Evolutionary conservation across 371 early-diverging fungal species (phyloP).

Genomic region (Mortierella sp.): DNA sequence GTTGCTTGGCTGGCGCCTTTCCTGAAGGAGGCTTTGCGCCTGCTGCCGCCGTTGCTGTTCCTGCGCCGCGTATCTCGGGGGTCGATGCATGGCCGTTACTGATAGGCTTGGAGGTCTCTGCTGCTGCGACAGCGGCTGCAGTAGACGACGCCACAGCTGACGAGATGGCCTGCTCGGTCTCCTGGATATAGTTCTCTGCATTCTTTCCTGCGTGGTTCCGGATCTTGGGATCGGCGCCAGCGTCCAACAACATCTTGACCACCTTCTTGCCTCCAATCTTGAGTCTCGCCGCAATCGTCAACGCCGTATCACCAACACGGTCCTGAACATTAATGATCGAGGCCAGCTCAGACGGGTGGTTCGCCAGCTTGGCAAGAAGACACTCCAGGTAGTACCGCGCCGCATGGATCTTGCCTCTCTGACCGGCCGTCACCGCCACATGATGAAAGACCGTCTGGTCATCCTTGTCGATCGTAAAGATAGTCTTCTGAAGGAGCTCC

Average conservation of each 20-base stretch:
- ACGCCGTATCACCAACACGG: conserved; percentile 89
- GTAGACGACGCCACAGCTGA: background rate
- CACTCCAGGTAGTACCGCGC: conserved; percentile 91
- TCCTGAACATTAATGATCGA: conserved; percentile 89
- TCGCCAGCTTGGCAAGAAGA: conserved; percentile 71
- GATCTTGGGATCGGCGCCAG: conserved; percentile 85
- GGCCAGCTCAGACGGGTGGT: conserved; percentile 68
- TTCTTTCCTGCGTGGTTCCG: conserved; percentile 80
- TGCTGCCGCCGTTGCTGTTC: background rate
- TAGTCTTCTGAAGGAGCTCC: conserved; percentile 78
- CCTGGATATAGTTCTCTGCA: conserved; percentile 68
- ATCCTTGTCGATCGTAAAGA: conserved; percentile 83
- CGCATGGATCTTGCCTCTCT: conserved; percentile 80
- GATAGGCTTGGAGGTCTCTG: background rate
- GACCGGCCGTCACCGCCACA: conserved; percentile 80
- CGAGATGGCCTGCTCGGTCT: conserved; percentile 47
- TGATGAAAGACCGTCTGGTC: conserved; percentile 95
- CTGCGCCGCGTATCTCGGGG: background rate
- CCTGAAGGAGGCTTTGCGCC: background rate
- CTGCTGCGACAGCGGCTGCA: background rate
- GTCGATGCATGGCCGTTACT: background rate
- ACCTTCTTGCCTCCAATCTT: conserved; percentile 78
- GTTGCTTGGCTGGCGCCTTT: background rate
- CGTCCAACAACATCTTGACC: conserved; percentile 81
- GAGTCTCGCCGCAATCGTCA: conserved; percentile 87